Conservation (phyloP, 441 rosid genomes). For the Macaranga tanarius region DNA sequence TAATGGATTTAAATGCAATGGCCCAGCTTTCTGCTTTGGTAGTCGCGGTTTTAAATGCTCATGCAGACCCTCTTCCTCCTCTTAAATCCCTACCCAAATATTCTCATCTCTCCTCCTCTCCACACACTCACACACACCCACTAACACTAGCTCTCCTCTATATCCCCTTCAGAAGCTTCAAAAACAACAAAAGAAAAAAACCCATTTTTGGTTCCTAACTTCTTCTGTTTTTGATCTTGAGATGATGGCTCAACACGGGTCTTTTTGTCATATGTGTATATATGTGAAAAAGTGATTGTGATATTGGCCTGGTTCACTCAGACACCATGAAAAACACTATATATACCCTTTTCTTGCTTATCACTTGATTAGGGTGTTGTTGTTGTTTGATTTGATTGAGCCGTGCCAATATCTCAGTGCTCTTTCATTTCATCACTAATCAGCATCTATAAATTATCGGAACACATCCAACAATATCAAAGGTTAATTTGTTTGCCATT, state of each 20-base stretch:
- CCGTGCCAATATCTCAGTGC: slow-evolving; percentile 64
- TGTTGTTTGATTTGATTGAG: slow-evolving; percentile 47
- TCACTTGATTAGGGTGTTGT: not conserved
- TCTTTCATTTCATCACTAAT: slow-evolving; percentile 34
- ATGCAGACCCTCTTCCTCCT: slow-evolving; percentile 37
- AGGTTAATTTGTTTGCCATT: not conserved
- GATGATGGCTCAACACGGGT: not conserved
- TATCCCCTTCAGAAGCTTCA: not conserved
- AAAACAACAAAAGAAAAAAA: no score
- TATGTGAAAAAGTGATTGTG: slow-evolving; percentile 47
- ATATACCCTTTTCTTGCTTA: not conserved
- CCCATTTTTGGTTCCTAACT: not conserved
- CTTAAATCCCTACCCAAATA: slow-evolving; percentile 45
- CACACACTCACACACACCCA: no score
- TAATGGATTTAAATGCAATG: slow-evolving; percentile 51
- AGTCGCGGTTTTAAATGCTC: slow-evolving; percentile 76
- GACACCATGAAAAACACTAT: slow-evolving; percentile 5
- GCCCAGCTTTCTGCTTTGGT: slow-evolving; percentile 68
- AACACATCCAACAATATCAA: no score
- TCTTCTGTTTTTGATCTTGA: slow-evolving; percentile 5
- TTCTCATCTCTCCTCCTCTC: slow-evolving; percentile 38
- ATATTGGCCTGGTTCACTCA: slow-evolving; percentile 67
- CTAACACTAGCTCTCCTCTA: no score
- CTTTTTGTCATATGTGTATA: not conserved
- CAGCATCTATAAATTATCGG: not conserved